phyloP scores from a whole-genome alignment of 2,329 filamentous ascomycete species.

The Alternaria sp. region DNA sequence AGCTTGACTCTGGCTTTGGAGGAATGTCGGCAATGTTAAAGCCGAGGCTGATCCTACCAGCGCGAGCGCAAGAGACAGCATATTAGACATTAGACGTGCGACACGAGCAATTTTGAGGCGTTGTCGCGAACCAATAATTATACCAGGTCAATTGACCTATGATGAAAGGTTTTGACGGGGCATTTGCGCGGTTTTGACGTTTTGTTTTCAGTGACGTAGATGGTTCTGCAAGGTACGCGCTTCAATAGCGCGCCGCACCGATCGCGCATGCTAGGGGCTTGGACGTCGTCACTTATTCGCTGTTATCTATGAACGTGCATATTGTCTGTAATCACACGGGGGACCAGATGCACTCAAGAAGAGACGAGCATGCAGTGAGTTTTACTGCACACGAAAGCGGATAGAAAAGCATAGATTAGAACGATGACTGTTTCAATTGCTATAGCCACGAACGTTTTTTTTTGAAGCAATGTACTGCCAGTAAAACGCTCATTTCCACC shows the following conservation, averaged over 20 bases:
- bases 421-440: constrained; percentile 1
- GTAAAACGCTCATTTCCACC: constrained; percentile 1
- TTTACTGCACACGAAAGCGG: background rate
- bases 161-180: constrained; percentile 1
- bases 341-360: background rate
- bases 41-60: constrained; percentile 32
- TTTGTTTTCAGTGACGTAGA: constrained; percentile 15
- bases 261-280: constrained; percentile 1
- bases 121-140: background rate
- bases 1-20: constrained; percentile 10
- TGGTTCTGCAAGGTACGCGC: constrained; percentile 6
- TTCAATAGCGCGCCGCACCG: constrained; percentile 9
- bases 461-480: constrained; percentile 3
- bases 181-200: constrained; percentile 14
- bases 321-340: background rate
- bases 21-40: constrained; percentile 23
- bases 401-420: background rate
- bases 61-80: constrained; percentile 27
- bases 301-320: background rate
- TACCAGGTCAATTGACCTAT: background rate
- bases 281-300: constrained; percentile 6
- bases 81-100: constrained; percentile 6
- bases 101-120: background rate
- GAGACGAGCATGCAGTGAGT: background rate
- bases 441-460: background rate